Conservation (phyloP, 208 protist species). For the Leishmania tarentolae region DNA sequence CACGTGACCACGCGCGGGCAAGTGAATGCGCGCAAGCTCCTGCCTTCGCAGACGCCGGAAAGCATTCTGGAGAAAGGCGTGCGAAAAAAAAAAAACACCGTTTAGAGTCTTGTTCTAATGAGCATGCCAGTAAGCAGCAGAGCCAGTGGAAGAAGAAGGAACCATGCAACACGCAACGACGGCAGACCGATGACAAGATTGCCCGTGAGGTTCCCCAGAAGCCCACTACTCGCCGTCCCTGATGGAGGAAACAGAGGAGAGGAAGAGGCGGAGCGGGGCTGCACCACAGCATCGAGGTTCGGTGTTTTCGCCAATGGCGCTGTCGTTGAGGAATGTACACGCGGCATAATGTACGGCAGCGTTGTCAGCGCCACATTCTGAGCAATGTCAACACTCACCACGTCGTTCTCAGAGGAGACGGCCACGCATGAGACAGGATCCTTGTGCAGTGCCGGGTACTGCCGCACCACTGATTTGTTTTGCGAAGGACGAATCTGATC, state of each 20-base stretch:
- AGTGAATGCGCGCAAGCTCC: not conserved
- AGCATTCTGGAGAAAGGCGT: not conserved
- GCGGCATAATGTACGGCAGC: constrained; percentile 28
- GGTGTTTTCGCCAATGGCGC: not conserved
- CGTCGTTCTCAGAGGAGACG: constrained; percentile 65
- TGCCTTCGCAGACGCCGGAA: not conserved
- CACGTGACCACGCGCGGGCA: not conserved
- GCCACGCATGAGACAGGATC: constrained; percentile 81
- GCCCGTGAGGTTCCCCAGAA: not conserved
- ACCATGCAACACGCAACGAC: constrained; percentile 8
- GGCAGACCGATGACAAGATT: not conserved
- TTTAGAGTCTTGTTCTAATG: not conserved
- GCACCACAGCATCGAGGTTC: not conserved
- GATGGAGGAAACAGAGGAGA: constrained; percentile 20
- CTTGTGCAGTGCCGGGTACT: constrained; percentile 53
- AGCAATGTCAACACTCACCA: constrained; percentile 80
- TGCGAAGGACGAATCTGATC: constrained; percentile 25
- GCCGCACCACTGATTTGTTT: constrained; percentile 12
- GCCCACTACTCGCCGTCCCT: not conserved
- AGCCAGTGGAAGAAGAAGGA: constrained; percentile 14
- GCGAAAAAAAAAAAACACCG: not conserved
- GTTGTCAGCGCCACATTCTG: constrained; percentile 78
- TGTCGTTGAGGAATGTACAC: not conserved
- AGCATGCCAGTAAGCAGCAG: constrained; percentile 8
- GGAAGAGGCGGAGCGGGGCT: constrained; percentile 11